phyloP scores from a whole-genome alignment of 2,329 filamentous ascomycete species.

The Fusarium pseudonygamai region DNA sequence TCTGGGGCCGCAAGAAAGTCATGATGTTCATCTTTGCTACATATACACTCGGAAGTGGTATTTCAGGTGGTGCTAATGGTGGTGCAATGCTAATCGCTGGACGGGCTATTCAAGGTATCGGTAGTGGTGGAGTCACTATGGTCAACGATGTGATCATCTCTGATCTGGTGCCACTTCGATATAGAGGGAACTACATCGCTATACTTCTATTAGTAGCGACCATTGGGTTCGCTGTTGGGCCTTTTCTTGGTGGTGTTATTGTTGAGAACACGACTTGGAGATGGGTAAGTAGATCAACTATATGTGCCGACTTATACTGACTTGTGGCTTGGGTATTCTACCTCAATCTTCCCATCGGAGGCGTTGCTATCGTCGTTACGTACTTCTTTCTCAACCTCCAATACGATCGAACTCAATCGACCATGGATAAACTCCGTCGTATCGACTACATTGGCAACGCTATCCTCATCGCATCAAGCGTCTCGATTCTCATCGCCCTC shows the following conservation, averaged over 20 bases:
- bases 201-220: constrained; percentile 47
- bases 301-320: not conserved
- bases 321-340: constrained; percentile 51
- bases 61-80: constrained; percentile 54
- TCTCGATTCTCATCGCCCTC: constrained; percentile 55
- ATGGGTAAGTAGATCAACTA: constrained; percentile 42
- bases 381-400: constrained; percentile 52
- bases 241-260: constrained; percentile 46
- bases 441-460: constrained; percentile 57
- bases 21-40: constrained; percentile 53
- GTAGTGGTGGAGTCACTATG: constrained; percentile 45
- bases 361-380: constrained; percentile 44
- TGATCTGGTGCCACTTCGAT: constrained; percentile 60
- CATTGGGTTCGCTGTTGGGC: constrained; percentile 49
- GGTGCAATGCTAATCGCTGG: constrained; percentile 56
- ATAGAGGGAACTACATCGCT: constrained; percentile 55
- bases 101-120: constrained; percentile 54
- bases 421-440: constrained; percentile 45
- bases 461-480: constrained; percentile 52
- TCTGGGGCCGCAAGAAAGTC: constrained; percentile 61
- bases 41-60: constrained; percentile 61
- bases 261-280: constrained; percentile 50
- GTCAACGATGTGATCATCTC: constrained; percentile 47
- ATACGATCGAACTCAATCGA: constrained; percentile 34
- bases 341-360: constrained; percentile 54